A percentile compares a stretch with the other conserved stretches of the same genome.
Evolutionary conservation across 2,329 filamentous ascomycete genomes (phyloP).

Genomic region (Xylaria sp.): DNA sequence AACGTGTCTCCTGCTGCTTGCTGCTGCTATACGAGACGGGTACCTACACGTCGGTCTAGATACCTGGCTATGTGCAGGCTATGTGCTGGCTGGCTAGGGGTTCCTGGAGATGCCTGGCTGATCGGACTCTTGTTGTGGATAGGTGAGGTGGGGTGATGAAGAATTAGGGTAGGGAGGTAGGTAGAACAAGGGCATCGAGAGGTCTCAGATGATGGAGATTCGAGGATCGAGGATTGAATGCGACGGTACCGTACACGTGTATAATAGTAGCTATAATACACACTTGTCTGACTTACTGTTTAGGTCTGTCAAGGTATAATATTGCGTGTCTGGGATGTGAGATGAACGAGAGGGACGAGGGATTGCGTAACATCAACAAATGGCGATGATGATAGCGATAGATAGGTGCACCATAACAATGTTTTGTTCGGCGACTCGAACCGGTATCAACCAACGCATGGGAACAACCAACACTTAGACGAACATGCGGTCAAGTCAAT

Average conservation of each 20-base stretch:
- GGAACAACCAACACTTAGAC: too few species aligned
- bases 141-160: constrained; percentile 21
- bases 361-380: too few species aligned
- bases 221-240: not conserved
- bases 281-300: too few species aligned
- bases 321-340: too few species aligned
- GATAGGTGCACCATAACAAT: too few species aligned
- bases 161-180: constrained; percentile 10
- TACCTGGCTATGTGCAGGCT: not conserved
- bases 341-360: too few species aligned
- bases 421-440: too few species aligned
- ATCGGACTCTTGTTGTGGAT: not conserved
- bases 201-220: not conserved
- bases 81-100: not conserved
- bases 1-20: constrained; percentile 9
- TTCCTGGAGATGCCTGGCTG: not conserved
- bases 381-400: too few species aligned
- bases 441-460: too few species aligned
- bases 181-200: too few species aligned
- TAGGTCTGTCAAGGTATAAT: too few species aligned
- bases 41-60: not conserved
- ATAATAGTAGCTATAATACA: not conserved
- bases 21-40: not conserved
- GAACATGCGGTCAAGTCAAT: too few species aligned
- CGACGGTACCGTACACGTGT: not conserved